These are phyloP conservation scores for Trichosanthes cucumerina DNA, from an alignment of 306 rosid genomes.

Conservation along the genomic window DNA sequence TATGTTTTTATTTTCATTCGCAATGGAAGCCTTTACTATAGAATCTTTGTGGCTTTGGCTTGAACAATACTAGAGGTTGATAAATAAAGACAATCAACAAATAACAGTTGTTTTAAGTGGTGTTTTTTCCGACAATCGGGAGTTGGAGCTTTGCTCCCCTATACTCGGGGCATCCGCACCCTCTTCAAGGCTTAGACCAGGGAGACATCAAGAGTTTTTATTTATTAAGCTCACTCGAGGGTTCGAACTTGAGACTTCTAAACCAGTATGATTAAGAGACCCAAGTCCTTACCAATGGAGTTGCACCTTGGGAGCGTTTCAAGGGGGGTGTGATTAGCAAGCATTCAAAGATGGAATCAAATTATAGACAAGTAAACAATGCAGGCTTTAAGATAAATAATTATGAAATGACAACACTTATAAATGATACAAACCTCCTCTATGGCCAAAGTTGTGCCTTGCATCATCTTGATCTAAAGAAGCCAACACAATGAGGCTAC, in stretches of 20 bases:
- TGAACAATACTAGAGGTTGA: background rate
- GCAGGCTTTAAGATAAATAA: background rate
- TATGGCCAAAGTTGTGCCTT: slow-evolving; percentile 75
- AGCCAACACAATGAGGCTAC: slow-evolving; percentile 49
- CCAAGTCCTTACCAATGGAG: too few species aligned
- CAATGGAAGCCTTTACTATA: slow-evolving; percentile 2
- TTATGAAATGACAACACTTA: background rate
- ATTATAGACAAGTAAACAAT: background rate
- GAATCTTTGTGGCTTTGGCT: background rate
- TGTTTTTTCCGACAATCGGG: too few species aligned
- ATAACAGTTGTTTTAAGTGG: background rate
- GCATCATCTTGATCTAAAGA: slow-evolving; percentile 78
- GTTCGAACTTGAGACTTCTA: too few species aligned
- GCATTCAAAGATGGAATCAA: background rate
- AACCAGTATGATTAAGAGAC: too few species aligned
- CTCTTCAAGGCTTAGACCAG: too few species aligned
- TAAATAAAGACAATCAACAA: background rate
- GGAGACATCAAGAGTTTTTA: too few species aligned
- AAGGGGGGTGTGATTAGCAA: too few species aligned
- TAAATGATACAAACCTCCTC: slow-evolving; percentile 49
- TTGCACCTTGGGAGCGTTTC: too few species aligned
- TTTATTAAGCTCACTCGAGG: too few species aligned
- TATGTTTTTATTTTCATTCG: background rate
- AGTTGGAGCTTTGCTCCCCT: too few species aligned
- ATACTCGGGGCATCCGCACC: too few species aligned